Base-by-base conservation (phyloP, 768 basidiomycete genomes). In the Lentinula boryana region DNA sequence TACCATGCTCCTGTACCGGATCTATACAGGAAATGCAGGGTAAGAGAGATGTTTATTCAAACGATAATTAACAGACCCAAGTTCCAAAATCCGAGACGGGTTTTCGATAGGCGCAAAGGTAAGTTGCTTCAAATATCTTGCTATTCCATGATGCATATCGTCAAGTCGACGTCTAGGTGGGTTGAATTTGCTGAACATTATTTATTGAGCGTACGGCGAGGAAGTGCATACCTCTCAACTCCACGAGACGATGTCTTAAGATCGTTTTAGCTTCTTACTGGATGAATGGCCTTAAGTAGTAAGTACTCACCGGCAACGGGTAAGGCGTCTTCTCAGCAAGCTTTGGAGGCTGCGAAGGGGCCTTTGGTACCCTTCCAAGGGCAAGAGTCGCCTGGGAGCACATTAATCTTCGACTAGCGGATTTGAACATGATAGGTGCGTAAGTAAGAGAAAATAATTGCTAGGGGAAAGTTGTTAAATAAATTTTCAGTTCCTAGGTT, bases 1-100 rank as follows among this genome's bases (percentile, higher is more conserved):
- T 10, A 43, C 55, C 55, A 56, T 23, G 55, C 55, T 56, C 55
- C 55, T 56, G 55, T 56, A 3, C 55, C 55, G 31, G 55, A 56
- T 32, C 55, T 56, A 5, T 36, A 0, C 12, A 36, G 33, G 21
- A 49, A 4, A 18, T 6, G 33, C 50, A 56, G 23, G 15, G 36
- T 56, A 18, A 40, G 38, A 9, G 23, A 56, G 38, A 40, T 36
- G 15, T 8, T 43, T 23, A 40, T 43, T 7, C 31, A 15, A 43
- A 32, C 40, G 18, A 10, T 18, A 10, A 32, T 27, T 16, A 23
- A 56, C 55, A 31, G 9, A 56, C 55, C 55, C 55, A 27, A 56
- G 55, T 43, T 56, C 55, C 40, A 56, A 40, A 41, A 56, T 56
- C 40, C 41, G 55, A 38, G 55, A 43, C 9, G 55, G 55, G 18